Conservation (phyloP, 73 alveolate species). For the Durusdinium trenchii region DNA sequence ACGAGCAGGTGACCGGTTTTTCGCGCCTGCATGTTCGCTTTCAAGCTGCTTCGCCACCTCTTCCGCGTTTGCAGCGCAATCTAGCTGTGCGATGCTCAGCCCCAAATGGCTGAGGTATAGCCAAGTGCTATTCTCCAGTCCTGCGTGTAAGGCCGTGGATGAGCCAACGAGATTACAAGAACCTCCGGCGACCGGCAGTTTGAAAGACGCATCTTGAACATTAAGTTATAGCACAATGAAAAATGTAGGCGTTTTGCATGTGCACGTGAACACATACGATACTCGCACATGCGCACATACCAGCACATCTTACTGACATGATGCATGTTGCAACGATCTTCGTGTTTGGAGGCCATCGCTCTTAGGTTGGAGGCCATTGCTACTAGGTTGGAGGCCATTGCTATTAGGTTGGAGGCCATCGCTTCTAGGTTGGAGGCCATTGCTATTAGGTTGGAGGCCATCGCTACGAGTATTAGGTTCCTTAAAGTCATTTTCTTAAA, state of each 20-base stretch:
- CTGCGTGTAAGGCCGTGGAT: background rate
- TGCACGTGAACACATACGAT: background rate
- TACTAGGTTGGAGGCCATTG: too few species aligned
- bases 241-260: background rate
- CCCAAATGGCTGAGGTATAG: conserved; percentile 79
- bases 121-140: conserved; percentile 72
- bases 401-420: too few species aligned
- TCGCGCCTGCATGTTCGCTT: conserved; percentile 36
- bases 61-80: conserved; percentile 70
- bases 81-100: conserved; percentile 72
- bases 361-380: too few species aligned
- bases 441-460: too few species aligned
- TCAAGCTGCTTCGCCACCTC: conserved; percentile 75
- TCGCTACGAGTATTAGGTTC: too few species aligned
- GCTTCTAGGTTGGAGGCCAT: too few species aligned
- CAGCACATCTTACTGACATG: background rate
- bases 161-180: background rate
- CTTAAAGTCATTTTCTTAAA: too few species aligned
- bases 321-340: background rate
- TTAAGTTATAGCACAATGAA: background rate
- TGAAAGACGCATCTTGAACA: background rate
- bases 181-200: background rate
- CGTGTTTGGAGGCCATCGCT: too few species aligned
- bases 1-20: background rate
- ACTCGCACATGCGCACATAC: background rate